phyloP scores from a whole-genome alignment of 1,284 basidiomycete species.

The Austroboletus rostrupii region DNA sequence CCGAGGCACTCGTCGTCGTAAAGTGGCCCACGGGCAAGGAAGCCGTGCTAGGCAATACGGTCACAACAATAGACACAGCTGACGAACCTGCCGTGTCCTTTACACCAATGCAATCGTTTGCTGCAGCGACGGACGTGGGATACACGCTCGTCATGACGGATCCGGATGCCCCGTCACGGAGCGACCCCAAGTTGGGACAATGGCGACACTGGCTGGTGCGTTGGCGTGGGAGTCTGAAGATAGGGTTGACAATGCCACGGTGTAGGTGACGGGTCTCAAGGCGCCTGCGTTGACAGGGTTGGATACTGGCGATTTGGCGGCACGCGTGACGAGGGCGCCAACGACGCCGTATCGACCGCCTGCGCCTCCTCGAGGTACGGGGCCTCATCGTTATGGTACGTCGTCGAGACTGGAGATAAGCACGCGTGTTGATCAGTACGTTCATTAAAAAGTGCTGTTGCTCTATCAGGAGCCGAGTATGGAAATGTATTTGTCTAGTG shows the following conservation, averaged over 20 bases:
- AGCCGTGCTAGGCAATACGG: slow-evolving; percentile 46
- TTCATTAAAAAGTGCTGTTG: slow-evolving; percentile 40
- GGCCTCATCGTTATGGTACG: slow-evolving; percentile 56
- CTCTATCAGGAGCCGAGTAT: slow-evolving; percentile 56
- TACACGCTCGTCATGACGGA: slow-evolving; percentile 69
- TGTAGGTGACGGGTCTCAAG: slow-evolving; percentile 55
- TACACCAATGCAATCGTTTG: slow-evolving; percentile 40
- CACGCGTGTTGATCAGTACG: no score
- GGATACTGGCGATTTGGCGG: slow-evolving; percentile 34
- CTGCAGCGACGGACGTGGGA: slow-evolving; percentile 36
- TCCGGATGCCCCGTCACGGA: slow-evolving; percentile 60
- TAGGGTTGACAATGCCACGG: not conserved
- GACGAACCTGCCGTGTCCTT: slow-evolving; percentile 53
- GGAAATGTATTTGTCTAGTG: slow-evolving; percentile 40
- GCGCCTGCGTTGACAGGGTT: slow-evolving; percentile 36
- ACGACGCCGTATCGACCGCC: slow-evolving; percentile 58
- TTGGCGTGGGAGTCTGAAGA: slow-evolving; percentile 4
- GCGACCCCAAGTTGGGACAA: slow-evolving; percentile 50
- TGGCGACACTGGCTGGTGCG: slow-evolving; percentile 69
- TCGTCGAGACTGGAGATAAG: not conserved
- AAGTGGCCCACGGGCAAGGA: slow-evolving; percentile 48
- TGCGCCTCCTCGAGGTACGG: slow-evolving; percentile 52
- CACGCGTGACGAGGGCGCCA: slow-evolving; percentile 44
- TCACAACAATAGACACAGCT: slow-evolving; percentile 44
- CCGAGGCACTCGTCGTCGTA: slow-evolving; percentile 51